Evolutionary conservation across 2,329 filamentous ascomycete genomes (phyloP), one percentile per base, ranked within the genome.

Genomic region (Colletotrichum paranaense): DNA sequence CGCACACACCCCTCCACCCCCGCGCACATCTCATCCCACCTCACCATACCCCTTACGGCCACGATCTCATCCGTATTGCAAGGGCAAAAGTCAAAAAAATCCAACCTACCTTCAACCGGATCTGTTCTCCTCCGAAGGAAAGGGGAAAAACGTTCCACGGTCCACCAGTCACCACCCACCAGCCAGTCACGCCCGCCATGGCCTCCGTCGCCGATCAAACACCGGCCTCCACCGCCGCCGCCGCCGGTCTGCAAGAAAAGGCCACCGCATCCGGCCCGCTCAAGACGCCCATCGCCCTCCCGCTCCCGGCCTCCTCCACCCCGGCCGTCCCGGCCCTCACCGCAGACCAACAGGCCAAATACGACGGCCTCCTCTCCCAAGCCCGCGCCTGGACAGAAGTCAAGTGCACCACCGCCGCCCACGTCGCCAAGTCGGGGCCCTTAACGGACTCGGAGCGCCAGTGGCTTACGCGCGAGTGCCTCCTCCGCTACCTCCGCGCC

Each of bases 381-480:
- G 94, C 92, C 57, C 92, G 89, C 76, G 84, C 86, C 77, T 97
- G 95, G 93, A 90, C 89, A 14, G 90, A 91, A 11, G 84, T 97
- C 30, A 91, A 91, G 42, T 73, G 70, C 67, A 35, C 63, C 32
- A n/a, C 62, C 28, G 90, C 89, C 53, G 90, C 91, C 24, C 79
- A 85, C 7, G 89, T 89, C 67, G 92, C 83, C 74, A 87, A 88
- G 74, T 88, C 81, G 9, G 90, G 90, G 2, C 91, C 94, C 2
- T 84, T 98, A 72, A 92, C 91, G 63, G 95, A 97, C 72, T 85
- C 87, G 63, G 97, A 99, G 84, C 93, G 91, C 79, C 91, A 97
- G 85, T 99, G 95, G 92, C 89, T 99, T 77, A 98, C 95, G 14
- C 91, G 92, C 76, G 97, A 99, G 82, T 98, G 96, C 81, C 88